A percentile compares a stretch with the other conserved stretches of the same genome.
Conservation (phyloP, 371 early-diverging fungal genomes). For the Zancudomyces culisetae region DNA sequence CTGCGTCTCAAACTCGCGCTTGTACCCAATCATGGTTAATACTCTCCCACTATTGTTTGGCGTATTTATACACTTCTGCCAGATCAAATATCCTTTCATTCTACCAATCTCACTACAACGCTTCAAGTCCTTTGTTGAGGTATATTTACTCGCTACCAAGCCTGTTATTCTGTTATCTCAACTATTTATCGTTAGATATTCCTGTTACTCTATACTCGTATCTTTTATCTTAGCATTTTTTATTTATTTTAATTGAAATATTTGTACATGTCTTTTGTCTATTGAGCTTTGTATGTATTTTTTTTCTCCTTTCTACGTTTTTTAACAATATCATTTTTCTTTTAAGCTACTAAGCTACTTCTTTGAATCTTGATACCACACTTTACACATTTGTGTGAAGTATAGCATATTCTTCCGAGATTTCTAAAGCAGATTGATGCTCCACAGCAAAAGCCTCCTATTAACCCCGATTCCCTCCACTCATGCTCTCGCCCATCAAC, state of each 20-base stretch:
- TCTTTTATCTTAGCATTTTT: too few species aligned
- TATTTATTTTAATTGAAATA: too few species aligned
- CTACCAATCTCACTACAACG: not conserved
- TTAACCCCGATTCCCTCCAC: not conserved
- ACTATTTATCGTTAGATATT: not conserved
- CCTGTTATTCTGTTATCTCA: not conserved
- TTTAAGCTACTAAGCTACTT: too few species aligned
- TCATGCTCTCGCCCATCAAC: not conserved
- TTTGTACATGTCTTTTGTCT: too few species aligned
- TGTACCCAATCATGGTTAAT: conserved; percentile 16
- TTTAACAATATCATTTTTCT: too few species aligned
- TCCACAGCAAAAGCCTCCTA: not conserved
- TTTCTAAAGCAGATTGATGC: not conserved
- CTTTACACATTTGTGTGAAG: not conserved
- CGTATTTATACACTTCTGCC: not conserved
- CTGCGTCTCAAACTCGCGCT: conserved; percentile 13
- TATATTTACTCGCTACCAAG: not conserved
- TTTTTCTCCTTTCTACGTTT: too few species aligned
- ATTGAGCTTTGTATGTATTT: too few species aligned
- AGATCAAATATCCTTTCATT: too few species aligned
- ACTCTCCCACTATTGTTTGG: conserved; percentile 17
- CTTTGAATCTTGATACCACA: not conserved
- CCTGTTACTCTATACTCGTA: not conserved
- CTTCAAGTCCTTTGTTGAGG: not conserved
- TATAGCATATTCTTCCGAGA: not conserved